Conservation (phyloP, 176 grass and related monocot genomes). For the Carex cristatella region DNA sequence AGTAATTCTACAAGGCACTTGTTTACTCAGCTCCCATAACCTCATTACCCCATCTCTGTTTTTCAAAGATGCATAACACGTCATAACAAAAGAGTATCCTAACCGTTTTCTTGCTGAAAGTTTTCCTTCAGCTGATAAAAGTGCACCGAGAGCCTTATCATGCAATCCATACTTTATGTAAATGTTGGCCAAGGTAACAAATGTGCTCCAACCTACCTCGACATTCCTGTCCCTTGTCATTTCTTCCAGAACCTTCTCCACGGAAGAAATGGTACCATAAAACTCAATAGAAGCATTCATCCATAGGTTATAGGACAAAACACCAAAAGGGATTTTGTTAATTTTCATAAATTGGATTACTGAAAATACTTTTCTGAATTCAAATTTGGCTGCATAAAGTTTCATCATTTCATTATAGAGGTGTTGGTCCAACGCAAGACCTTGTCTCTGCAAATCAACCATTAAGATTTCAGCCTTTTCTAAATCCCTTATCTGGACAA, state of each 20-base stretch:
- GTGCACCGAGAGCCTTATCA: constrained; percentile 42
- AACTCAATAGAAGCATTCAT: constrained; percentile 46
- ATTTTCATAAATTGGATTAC: constrained; percentile 61
- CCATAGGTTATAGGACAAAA: constrained; percentile 76
- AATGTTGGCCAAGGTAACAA: constrained; percentile 59
- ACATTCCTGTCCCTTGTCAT: constrained; percentile 57
- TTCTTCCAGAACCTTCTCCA: constrained; percentile 47
- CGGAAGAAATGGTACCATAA: constrained; percentile 34
- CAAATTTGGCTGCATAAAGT: constrained; percentile 50
- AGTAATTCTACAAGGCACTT: constrained; percentile 56
- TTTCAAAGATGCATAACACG: constrained; percentile 58
- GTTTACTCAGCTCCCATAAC: constrained; percentile 66
- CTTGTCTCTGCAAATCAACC: constrained; percentile 56
- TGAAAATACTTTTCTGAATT: constrained; percentile 37
- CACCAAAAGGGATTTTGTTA: constrained; percentile 50
- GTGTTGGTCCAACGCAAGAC: constrained; percentile 57
- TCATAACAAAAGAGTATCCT: constrained; percentile 78
- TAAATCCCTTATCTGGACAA: constrained; percentile 59
- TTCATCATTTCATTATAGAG: constrained; percentile 85
- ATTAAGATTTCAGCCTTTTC: constrained; percentile 65
- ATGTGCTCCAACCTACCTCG: constrained; percentile 89
- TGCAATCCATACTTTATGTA: constrained; percentile 39
- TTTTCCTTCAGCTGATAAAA: constrained; percentile 62
- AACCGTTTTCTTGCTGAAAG: constrained; percentile 45
- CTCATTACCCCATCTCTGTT: constrained; percentile 52